Percentiles rank a stretch among this genome's conserved stretches.
phyloP scores from a whole-genome alignment of 2,329 filamentous ascomycete genomes.

The Albophoma yamanashiensis region DNA sequence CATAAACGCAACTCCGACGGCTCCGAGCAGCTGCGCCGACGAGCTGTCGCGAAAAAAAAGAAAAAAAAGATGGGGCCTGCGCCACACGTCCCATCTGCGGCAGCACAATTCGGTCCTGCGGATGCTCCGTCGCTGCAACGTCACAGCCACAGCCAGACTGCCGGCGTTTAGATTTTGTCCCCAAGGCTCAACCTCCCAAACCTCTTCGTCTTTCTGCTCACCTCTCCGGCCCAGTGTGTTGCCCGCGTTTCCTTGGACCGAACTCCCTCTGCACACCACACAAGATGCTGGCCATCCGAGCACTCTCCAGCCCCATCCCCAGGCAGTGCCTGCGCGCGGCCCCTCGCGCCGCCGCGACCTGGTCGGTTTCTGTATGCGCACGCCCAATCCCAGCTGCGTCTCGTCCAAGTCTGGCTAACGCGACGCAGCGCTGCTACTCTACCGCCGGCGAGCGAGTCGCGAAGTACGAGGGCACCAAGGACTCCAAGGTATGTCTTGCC shows the following conservation, averaged over 20 bases:
- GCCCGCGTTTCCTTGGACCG: not conserved
- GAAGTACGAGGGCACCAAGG: constrained; percentile 88
- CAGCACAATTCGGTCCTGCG: not conserved
- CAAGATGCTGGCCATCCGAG: constrained; percentile 77
- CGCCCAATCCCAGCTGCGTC: not conserved
- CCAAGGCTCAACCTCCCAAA: constrained; percentile 8
- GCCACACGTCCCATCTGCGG: constrained; percentile 11
- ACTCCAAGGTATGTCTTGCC: constrained; percentile 60
- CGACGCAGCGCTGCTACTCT: constrained; percentile 49
- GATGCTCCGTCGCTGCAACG: not conserved
- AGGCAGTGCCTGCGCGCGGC: constrained; percentile 67
- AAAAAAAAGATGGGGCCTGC: constrained; percentile 4
- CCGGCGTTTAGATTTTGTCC: constrained; percentile 9
- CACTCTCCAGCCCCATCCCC: constrained; percentile 64
- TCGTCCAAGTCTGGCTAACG: constrained; percentile 2
- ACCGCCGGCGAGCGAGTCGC: constrained; percentile 63
- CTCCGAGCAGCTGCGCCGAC: constrained; percentile 16
- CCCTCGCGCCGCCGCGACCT: constrained; percentile 39
- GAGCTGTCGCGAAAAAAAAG: constrained; percentile 3
- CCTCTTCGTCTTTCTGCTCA: constrained; percentile 4
- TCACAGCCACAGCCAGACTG: constrained; percentile 3
- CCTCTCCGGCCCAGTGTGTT: constrained; percentile 5
- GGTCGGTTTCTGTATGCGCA: constrained; percentile 23
- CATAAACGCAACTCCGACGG: constrained; percentile 15
- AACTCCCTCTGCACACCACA: constrained; percentile 13